A percentile compares a stretch with the other conserved stretches of the same genome.
Conservation (phyloP, 331 rosid species). For the Quercus phellos region DNA sequence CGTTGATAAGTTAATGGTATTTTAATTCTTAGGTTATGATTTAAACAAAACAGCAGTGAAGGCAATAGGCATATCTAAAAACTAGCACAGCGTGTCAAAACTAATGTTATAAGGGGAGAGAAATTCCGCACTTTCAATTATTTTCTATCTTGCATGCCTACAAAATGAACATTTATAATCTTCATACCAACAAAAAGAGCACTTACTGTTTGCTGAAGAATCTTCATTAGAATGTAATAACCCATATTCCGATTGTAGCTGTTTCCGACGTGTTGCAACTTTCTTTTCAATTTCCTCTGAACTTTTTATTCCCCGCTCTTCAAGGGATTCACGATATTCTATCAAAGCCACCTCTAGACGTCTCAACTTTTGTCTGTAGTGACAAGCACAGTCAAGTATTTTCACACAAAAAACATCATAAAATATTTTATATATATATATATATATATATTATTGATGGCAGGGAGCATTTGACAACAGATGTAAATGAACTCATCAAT, state of each 20-base stretch:
- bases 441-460: background rate
- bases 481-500: background rate
- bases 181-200: background rate
- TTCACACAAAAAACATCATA: background rate
- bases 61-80: background rate
- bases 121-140: background rate
- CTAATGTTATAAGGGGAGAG: background rate
- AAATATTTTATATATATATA: too few relatives aligned
- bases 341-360: slow-evolving; percentile 90
- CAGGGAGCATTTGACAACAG: slow-evolving; percentile 18
- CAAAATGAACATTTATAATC: background rate
- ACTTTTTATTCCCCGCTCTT: slow-evolving; percentile 76
- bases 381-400: background rate
- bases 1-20: too few relatives aligned
- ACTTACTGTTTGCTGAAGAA: slow-evolving; percentile 75
- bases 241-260: slow-evolving; percentile 77
- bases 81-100: background rate
- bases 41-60: background rate
- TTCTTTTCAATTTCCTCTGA: slow-evolving; percentile 76
- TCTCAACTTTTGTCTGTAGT: slow-evolving; percentile 82
- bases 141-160: background rate
- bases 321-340: slow-evolving; percentile 93
- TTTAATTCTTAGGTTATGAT: background rate
- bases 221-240: slow-evolving; percentile 65
- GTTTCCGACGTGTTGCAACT: slow-evolving; percentile 53